Evolutionary conservation across 352 stramenopile species (phyloP).

Genomic region (Phytopythium ostracodes): DNA sequence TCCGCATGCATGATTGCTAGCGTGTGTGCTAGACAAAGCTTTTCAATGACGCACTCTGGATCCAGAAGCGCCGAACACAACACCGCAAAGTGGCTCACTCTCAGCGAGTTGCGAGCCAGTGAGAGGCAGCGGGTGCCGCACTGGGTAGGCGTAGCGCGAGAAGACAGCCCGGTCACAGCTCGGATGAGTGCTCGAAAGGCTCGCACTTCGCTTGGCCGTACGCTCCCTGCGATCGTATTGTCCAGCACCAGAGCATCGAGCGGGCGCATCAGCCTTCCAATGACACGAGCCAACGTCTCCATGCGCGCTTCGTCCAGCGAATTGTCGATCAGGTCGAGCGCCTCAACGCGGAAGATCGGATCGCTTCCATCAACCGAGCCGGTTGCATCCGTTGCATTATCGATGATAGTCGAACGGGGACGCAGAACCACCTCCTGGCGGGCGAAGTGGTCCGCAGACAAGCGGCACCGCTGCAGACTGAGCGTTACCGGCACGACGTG

Average conservation of each 20-base stretch:
- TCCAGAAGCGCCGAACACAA: not conserved
- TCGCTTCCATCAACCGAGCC: not conserved
- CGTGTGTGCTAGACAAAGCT: not conserved
- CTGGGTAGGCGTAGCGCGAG: not conserved
- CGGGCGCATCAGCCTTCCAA: slow-evolving; percentile 3
- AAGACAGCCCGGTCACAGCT: not conserved
- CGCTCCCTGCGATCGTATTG: slow-evolving; percentile 13
- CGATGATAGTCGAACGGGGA: not conserved
- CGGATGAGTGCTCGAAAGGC: not conserved
- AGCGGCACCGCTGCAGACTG: slow-evolving; percentile 16
- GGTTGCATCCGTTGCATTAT: too few relatives aligned
- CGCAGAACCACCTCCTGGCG: slow-evolving; percentile 8
- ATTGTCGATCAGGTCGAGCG: slow-evolving; percentile 28
- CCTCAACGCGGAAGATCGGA: slow-evolving; percentile 15
- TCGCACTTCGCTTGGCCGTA: not conserved
- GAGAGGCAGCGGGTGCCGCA: not conserved
- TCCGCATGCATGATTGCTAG: not conserved
- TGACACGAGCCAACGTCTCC: slow-evolving; percentile 11
- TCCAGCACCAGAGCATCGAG: not conserved
- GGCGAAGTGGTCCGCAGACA: slow-evolving; percentile 14
- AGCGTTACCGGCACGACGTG: slow-evolving; percentile 17
- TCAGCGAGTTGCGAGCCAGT: not conserved
- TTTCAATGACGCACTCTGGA: not conserved
- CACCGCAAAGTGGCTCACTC: not conserved
- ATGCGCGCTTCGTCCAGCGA: slow-evolving; percentile 16